These are phyloP conservation scores for Botrytis byssoidea DNA, from an alignment of 2,329 filamentous ascomycete species.

Conservation along the genomic window DNA sequence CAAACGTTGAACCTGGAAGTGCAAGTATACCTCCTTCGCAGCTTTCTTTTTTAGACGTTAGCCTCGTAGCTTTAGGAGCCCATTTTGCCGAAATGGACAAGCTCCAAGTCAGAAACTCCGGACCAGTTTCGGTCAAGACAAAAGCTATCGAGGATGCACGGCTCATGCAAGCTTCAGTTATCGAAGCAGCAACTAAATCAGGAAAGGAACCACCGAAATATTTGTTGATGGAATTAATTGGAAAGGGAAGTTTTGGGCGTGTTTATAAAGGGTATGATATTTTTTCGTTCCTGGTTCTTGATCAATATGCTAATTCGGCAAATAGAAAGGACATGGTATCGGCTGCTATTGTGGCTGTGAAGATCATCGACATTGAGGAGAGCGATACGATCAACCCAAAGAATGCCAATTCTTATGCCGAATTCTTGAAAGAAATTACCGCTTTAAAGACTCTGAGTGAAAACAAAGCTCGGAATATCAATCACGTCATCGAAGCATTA, in stretches of 20 bases:
- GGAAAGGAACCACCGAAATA: constrained; percentile 64
- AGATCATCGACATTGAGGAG: constrained; percentile 83
- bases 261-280: constrained; percentile 61
- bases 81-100: constrained; percentile 23
- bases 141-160: constrained; percentile 61
- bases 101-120: constrained; percentile 24
- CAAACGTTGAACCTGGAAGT: background rate
- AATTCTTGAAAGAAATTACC: constrained; percentile 67
- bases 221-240: constrained; percentile 68
- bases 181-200: constrained; percentile 58
- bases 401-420: constrained; percentile 64
- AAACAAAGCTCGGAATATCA: constrained; percentile 74
- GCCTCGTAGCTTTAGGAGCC: constrained; percentile 17
- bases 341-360: constrained; percentile 64
- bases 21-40: background rate
- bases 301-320: background rate
- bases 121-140: constrained; percentile 27
- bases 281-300: background rate
- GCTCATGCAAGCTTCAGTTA: constrained; percentile 64
- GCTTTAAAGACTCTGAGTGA: constrained; percentile 72
- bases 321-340: constrained; percentile 38
- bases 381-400: constrained; percentile 66
- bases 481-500: constrained; percentile 75
- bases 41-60: constrained; percentile 19
- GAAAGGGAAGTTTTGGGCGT: constrained; percentile 71